Evolutionary conservation across 495 filamentous ascomycete genomes (phyloP).

Genomic region (Venustampulla echinocandica): DNA sequence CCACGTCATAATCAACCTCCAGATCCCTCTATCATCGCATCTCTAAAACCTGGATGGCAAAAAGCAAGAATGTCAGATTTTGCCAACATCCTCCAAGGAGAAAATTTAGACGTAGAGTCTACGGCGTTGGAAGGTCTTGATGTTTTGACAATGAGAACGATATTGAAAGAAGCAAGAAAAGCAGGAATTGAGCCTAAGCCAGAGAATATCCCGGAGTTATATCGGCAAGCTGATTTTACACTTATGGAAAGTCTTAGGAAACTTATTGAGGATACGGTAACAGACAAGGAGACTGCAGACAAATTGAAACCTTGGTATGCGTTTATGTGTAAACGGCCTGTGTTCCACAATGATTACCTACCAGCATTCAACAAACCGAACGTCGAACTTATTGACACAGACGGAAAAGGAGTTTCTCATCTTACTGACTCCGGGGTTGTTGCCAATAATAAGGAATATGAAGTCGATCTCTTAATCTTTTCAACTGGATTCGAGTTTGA

Average conservation of each 20-base stretch:
- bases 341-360: conserved; percentile 23
- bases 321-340: conserved; percentile 29
- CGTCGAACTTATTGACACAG: conserved; percentile 29
- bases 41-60: not conserved
- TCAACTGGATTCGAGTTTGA: conserved; percentile 27
- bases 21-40: not conserved
- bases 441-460: conserved; percentile 20
- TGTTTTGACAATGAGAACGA: not conserved
- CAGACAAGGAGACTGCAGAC: conserved; percentile 19
- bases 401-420: conserved; percentile 24
- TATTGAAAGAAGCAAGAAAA: not conserved
- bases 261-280: conserved; percentile 24
- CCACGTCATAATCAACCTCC: not conserved
- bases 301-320: conserved; percentile 29
- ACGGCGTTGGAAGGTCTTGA: not conserved
- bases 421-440: conserved; percentile 24
- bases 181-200: too few species aligned
- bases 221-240: not conserved
- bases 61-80: not conserved
- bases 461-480: conserved; percentile 29
- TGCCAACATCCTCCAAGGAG: not conserved
- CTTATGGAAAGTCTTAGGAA: conserved; percentile 23
- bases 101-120: not conserved
- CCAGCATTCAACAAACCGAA: conserved; percentile 14
- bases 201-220: not conserved